These are phyloP conservation scores for Neurospora sp. DNA, from an alignment of 495 filamentous ascomycete species.

Conservation along the genomic window DNA sequence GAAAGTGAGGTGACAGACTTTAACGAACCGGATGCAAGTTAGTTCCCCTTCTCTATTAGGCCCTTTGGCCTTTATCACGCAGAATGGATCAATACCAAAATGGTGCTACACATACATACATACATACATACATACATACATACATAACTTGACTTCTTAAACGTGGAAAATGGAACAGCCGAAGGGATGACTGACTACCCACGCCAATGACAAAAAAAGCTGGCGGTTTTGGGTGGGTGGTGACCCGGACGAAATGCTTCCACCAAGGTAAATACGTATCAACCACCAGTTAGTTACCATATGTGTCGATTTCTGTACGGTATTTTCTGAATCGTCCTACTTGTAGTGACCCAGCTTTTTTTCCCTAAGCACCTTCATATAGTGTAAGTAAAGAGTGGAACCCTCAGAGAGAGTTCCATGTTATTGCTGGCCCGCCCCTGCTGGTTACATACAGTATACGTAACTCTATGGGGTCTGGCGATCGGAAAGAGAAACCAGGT, in stretches of 20 bases:
- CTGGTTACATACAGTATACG: not conserved
- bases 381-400: not conserved
- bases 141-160: not conserved
- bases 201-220: too few species aligned
- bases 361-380: not conserved
- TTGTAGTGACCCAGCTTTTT: not conserved
- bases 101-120: not conserved
- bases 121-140: not conserved
- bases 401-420: not conserved
- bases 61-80: not conserved
- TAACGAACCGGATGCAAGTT: not conserved
- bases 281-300: not conserved
- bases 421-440: not conserved
- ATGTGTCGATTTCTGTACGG: not conserved
- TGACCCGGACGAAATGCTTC: too few species aligned
- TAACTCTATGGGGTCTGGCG: not conserved
- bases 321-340: not conserved
- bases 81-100: not conserved
- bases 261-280: not conserved
- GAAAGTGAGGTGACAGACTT: not conserved
- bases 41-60: not conserved
- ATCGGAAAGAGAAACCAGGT: not conserved
- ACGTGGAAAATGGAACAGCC: not conserved
- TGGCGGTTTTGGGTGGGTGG: too few species aligned
- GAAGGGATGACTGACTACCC: not conserved